Conservation (phyloP, 2,329 filamentous ascomycete species). For the Trichoderma hamatum region DNA sequence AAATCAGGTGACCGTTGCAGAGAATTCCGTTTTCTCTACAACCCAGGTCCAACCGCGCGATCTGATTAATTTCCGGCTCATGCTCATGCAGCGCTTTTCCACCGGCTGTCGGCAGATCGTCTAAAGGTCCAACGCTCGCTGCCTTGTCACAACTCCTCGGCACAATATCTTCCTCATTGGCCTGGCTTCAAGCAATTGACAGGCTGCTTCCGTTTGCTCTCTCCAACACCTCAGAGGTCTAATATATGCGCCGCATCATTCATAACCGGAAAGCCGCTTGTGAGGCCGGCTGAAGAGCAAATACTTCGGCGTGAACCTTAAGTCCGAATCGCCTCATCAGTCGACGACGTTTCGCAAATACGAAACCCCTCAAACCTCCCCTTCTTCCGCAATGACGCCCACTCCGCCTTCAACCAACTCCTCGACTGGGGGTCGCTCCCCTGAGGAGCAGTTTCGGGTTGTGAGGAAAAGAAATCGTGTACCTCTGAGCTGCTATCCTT, state of each 20-base stretch:
- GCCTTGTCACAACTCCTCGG: not conserved
- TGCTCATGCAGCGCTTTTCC: not conserved
- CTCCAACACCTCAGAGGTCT: slow-evolving; percentile 17
- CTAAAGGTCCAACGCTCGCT: not conserved
- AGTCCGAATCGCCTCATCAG: slow-evolving; percentile 26
- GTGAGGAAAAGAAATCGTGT: slow-evolving; percentile 91
- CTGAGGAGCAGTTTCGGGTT: slow-evolving; percentile 83
- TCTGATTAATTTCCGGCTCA: not conserved
- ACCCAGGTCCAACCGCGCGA: not conserved
- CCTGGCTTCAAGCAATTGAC: slow-evolving; percentile 23
- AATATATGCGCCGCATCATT: slow-evolving; percentile 24
- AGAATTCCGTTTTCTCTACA: not conserved
- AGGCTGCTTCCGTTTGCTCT: slow-evolving; percentile 15
- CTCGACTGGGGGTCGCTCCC: slow-evolving; percentile 75
- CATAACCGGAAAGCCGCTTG: slow-evolving; percentile 26
- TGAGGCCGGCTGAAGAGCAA: slow-evolving; percentile 26
- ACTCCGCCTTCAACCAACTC: slow-evolving; percentile 78
- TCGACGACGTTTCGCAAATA: slow-evolving; percentile 1
- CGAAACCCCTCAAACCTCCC: not conserved
- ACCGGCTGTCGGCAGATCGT: slow-evolving; percentile 1
- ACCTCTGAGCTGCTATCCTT: slow-evolving; percentile 88
- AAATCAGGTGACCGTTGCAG: slow-evolving; percentile 2
- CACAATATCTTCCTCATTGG: not conserved
- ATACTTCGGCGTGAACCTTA: slow-evolving; percentile 15
- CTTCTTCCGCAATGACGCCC: slow-evolving; percentile 62